Conservation (phyloP, 139 green algal species). For the Gonium pectorale region DNA sequence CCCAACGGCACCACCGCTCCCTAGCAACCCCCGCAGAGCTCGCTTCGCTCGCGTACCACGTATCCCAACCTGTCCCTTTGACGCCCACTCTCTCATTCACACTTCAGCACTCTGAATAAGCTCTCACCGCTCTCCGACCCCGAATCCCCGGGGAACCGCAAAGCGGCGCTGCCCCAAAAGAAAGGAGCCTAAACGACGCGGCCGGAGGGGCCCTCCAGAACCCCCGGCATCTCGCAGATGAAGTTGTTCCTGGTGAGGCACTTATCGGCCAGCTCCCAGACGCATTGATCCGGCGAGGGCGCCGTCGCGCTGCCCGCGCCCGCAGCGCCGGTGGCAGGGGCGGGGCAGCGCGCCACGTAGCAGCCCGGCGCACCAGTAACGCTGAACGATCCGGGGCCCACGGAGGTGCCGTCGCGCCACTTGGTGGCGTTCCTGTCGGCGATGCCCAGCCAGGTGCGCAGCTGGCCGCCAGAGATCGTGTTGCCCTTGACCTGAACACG, state of each 20-base stretch:
- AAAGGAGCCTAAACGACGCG: no score
- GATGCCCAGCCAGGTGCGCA: neutral
- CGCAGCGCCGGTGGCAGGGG: neutral
- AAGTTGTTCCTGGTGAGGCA: neutral
- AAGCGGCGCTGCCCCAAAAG: no score
- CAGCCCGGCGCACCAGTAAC: neutral
- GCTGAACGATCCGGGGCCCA: neutral
- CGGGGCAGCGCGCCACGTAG: conserved; percentile 8
- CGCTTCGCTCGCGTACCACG: no score
- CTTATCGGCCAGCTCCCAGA: neutral
- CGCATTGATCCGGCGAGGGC: neutral
- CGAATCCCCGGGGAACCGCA: no score
- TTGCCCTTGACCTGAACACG: neutral
- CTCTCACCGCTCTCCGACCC: no score
- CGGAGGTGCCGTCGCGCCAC: conserved; percentile 10
- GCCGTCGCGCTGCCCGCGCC: neutral
- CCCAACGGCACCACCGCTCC: no score
- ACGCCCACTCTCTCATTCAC: no score
- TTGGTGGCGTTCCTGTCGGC: neutral
- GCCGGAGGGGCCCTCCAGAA: neutral
- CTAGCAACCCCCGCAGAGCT: no score
- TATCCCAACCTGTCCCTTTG: no score
- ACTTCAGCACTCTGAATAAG: no score
- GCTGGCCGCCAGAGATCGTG: neutral
- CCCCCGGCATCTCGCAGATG: conserved; percentile 19